Evolutionary conservation across 129 eudicot genomes (phyloP).

Genomic region (Chrysanthemum seticuspe): DNA sequence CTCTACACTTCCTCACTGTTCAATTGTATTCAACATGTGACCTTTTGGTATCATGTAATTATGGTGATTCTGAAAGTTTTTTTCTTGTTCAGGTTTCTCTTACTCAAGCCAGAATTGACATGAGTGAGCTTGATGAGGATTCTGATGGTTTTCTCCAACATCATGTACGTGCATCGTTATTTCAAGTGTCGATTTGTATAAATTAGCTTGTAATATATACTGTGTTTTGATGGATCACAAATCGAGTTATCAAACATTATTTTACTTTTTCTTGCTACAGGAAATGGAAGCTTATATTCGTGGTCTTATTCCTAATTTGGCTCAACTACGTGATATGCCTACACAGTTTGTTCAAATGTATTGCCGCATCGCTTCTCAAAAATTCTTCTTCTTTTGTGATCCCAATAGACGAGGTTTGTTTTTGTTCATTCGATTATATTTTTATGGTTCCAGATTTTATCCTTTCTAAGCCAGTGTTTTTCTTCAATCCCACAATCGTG

Average conservation of each 20-base stretch:
- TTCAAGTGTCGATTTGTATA: slow-evolving; percentile 9
- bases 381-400: slow-evolving; percentile 98
- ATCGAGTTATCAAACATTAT: not conserved
- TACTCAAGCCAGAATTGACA: slow-evolving; percentile 97
- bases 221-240: no score
- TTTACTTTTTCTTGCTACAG: slow-evolving; percentile 30
- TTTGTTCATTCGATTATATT: not conserved
- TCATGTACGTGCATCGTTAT: slow-evolving; percentile 49
- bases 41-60: not conserved
- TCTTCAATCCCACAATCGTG: not conserved
- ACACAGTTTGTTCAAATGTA: slow-evolving; percentile 78
- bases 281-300: slow-evolving; percentile 96
- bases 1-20: not conserved
- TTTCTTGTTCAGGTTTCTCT: slow-evolving; percentile 76
- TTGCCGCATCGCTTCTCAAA: slow-evolving; percentile 90
- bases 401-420: slow-evolving; percentile 90
- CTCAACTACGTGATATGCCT: slow-evolving; percentile 88
- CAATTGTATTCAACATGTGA: not conserved
- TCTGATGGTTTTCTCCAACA: slow-evolving; percentile 98
- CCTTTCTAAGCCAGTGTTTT: not conserved
- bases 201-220: slow-evolving; percentile 1
- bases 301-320: slow-evolving; percentile 98
- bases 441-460: not conserved
- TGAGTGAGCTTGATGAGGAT: slow-evolving; percentile 99
- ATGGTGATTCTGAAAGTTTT: not conserved